Conservation (phyloP, 2,329 filamentous ascomycete genomes). For the Fusarium succisae region DNA sequence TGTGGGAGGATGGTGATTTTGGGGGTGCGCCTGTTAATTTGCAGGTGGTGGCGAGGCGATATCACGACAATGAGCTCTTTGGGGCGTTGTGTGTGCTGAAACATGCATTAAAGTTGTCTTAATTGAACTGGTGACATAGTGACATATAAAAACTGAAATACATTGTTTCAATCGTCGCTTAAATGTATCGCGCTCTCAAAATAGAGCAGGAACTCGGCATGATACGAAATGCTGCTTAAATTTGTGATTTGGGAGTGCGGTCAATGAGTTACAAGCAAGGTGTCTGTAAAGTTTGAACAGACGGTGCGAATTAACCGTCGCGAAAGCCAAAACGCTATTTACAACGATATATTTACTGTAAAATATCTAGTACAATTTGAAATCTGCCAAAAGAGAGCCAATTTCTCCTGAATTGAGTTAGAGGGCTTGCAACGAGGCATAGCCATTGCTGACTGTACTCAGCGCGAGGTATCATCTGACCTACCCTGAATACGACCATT, state of each 20-base stretch:
- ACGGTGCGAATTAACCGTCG: background rate
- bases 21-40: constrained; percentile 46
- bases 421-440: background rate
- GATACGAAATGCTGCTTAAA: background rate
- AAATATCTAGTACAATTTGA: too few species aligned
- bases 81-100: constrained; percentile 39
- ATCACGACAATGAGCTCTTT: constrained; percentile 50
- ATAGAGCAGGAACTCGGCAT: background rate
- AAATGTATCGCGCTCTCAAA: accelerated
- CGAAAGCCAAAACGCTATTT: background rate
- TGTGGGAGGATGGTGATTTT: constrained; percentile 48
- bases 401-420: background rate
- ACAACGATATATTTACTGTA: background rate
- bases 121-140: background rate
- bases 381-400: background rate
- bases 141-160: background rate
- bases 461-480: background rate
- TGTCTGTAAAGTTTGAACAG: background rate
- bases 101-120: constrained; percentile 8
- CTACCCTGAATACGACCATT: background rate
- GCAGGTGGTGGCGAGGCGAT: constrained; percentile 48
- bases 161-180: background rate
- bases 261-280: too few species aligned
- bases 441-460: background rate
- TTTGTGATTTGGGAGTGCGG: accelerated